phyloP scores from a whole-genome alignment of 164 flowering plant species.

The Kingdonia uniflora region DNA sequence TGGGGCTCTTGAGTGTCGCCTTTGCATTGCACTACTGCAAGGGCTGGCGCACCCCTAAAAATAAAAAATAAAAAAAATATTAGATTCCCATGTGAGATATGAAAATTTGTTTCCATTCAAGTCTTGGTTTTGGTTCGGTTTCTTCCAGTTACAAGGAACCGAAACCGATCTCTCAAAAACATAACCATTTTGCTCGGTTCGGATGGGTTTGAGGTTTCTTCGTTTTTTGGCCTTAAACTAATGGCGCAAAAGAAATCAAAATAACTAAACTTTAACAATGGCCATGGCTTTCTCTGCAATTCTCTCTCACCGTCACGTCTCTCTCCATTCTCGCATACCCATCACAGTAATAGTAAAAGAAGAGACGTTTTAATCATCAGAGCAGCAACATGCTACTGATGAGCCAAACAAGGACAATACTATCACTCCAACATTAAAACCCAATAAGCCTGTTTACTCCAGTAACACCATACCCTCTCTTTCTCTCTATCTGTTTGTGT shows the following conservation, averaged over 20 bases:
- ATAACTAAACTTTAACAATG: neutral
- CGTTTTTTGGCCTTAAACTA: too few species aligned
- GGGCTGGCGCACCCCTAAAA: too few species aligned
- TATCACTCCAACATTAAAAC: conserved; percentile 20
- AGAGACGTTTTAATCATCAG: conserved; percentile 9
- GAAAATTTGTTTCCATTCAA: too few species aligned
- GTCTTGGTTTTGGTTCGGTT: too few species aligned
- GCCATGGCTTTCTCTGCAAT: conserved; percentile 37
- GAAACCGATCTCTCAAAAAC: too few species aligned
- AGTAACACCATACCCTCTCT: conserved; percentile 19
- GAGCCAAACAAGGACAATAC: conserved; percentile 22
- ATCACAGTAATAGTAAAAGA: conserved; percentile 19
- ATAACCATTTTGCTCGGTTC: too few species aligned
- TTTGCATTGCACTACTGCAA: too few species aligned
- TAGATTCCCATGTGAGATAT: too few species aligned
- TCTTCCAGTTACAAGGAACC: too few species aligned
- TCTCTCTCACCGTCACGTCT: conserved; percentile 13
- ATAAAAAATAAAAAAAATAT: too few species aligned
- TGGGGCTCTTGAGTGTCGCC: too few species aligned
- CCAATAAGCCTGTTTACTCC: conserved; percentile 63
- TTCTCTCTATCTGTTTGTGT: neutral
- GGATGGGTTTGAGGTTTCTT: too few species aligned
- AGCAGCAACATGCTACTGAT: conserved; percentile 20
- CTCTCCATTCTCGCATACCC: conserved; percentile 19
- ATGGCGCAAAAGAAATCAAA: conserved; percentile 8